Evolutionary conservation across 176 grass and related monocot genomes (phyloP).

Genomic region (maize (Zea mays)): DNA sequence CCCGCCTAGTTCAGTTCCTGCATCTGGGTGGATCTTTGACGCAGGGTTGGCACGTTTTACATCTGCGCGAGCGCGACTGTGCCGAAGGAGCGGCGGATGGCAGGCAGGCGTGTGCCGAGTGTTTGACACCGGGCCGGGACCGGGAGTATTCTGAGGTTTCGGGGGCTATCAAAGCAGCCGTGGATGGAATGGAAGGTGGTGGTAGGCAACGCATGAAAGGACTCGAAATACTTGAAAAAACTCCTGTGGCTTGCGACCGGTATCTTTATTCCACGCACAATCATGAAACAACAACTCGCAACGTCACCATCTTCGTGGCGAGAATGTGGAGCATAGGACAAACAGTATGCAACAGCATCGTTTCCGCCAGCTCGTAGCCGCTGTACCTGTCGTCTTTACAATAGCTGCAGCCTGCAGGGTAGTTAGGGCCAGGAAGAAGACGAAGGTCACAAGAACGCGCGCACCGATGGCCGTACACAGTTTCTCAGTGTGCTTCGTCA

Average conservation of each 20-base stretch:
- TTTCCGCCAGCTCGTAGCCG: neutral
- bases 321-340: conserved; percentile 6
- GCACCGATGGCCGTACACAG: neutral
- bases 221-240: neutral
- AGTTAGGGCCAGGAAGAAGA: neutral
- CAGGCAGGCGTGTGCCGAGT: neutral
- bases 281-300: neutral
- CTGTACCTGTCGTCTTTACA: neutral
- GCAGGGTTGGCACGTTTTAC: too few relatives aligned
- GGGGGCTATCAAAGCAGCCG: neutral
- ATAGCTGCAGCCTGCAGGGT: neutral
- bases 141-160: neutral
- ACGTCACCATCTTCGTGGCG: neutral
- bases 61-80: too few relatives aligned
- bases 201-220: neutral
- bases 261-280: neutral
- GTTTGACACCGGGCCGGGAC: neutral
- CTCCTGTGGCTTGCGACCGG: neutral
- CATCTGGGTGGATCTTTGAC: neutral
- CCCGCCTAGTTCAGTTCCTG: neutral
- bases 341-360: neutral
- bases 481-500: neutral
- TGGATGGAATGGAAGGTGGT: neutral
- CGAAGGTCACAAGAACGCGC: neutral
- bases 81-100: too few relatives aligned